These are phyloP conservation scores for Lipomyces starkeyi DNA, from an alignment of 805 yeast species.

Conservation along the genomic window DNA sequence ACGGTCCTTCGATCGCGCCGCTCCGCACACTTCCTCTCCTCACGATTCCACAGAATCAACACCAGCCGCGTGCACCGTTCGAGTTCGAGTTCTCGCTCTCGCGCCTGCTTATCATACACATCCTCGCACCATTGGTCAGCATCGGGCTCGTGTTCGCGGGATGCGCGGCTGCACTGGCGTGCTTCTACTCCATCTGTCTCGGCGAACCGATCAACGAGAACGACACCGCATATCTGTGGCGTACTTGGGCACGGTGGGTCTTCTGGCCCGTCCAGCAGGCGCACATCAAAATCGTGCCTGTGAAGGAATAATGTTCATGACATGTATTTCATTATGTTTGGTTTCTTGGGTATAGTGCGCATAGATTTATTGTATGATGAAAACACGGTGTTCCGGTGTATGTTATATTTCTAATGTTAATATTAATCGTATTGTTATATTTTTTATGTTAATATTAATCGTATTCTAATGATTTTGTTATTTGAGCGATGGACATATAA, in stretches of 20 bases:
- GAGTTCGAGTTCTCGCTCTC: slow-evolving; percentile 10
- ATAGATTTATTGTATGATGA: too few relatives aligned
- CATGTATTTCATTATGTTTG: background rate
- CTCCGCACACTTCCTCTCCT: background rate
- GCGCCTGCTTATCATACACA: slow-evolving; percentile 17
- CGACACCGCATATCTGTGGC: slow-evolving; percentile 33
- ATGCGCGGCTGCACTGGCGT: slow-evolving; percentile 19
- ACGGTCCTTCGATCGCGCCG: background rate
- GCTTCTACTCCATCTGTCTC: slow-evolving; percentile 25
- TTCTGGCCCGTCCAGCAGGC: slow-evolving; percentile 13
- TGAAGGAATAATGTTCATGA: background rate
- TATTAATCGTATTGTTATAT: too few relatives aligned
- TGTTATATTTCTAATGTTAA: background rate
- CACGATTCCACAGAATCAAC: background rate
- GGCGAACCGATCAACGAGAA: slow-evolving; percentile 23
- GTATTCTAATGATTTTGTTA: too few relatives aligned
- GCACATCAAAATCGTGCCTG: background rate
- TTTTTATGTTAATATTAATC: too few relatives aligned
- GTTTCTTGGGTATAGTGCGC: background rate
- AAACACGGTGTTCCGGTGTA: background rate
- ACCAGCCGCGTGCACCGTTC: background rate
- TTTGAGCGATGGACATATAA: too few relatives aligned
- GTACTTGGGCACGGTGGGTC: slow-evolving; percentile 28
- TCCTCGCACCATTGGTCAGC: slow-evolving; percentile 23
- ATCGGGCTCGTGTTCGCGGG: slow-evolving; percentile 21